Conservation (phyloP, 176 grass and related monocot genomes). For the Oryza glumipatula region DNA sequence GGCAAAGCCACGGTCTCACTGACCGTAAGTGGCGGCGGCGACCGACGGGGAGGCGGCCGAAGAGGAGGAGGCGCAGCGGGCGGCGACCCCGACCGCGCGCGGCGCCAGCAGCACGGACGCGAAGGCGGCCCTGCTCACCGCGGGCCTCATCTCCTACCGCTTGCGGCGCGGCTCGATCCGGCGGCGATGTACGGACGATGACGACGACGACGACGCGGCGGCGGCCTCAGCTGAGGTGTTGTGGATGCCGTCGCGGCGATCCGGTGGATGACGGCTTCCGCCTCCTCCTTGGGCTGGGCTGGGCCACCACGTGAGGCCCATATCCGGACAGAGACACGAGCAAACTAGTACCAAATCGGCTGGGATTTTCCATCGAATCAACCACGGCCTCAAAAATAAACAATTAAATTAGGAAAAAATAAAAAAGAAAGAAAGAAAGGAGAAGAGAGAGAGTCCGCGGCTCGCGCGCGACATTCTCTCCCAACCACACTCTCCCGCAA, state of each 20-base stretch:
- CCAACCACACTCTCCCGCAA: slow-evolving; percentile 39
- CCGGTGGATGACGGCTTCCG: background rate
- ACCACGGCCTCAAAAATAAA: background rate
- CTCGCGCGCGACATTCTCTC: slow-evolving; percentile 50
- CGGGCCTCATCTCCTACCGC: slow-evolving; percentile 47
- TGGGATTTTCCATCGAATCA: background rate
- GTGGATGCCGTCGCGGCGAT: background rate
- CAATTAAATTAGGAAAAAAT: too few relatives aligned
- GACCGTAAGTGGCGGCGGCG: slow-evolving; percentile 50
- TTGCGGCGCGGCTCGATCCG: slow-evolving; percentile 26
- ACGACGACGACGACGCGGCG: background rate
- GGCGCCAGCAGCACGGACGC: slow-evolving; percentile 50
- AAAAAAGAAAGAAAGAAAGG: background rate
- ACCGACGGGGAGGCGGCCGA: slow-evolving; percentile 26
- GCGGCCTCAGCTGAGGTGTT: background rate
- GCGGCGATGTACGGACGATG: background rate
- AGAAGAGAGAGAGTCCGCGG: slow-evolving; percentile 14
- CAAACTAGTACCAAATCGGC: background rate
- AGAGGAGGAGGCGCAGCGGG: slow-evolving; percentile 46
- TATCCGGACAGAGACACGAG: too few relatives aligned
- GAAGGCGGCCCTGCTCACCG: slow-evolving; percentile 46
- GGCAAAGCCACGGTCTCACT: background rate
- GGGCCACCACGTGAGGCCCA: background rate
- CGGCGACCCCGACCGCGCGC: slow-evolving; percentile 23
- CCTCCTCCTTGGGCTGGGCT: too few relatives aligned